Conservation (phyloP, 2,329 filamentous ascomycete species). For the Ramularia endophylla region DNA sequence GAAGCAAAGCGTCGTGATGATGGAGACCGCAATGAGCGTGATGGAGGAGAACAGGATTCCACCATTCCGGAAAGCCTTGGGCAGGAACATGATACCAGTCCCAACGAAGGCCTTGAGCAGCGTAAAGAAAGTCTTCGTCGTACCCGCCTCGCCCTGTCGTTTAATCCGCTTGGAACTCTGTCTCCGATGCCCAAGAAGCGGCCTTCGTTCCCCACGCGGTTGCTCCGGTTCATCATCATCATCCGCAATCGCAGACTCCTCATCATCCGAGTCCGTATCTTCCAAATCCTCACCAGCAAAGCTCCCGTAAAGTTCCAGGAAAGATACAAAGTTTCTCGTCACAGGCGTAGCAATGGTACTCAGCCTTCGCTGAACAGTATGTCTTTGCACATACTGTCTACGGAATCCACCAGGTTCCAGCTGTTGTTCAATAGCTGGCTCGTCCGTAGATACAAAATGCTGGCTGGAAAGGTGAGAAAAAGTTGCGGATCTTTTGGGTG, state of each 20-base stretch:
- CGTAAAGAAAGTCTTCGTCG: conserved; percentile 71
- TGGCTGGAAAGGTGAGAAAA: conserved; percentile 49
- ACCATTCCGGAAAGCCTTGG: conserved; percentile 73
- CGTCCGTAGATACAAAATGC: conserved; percentile 13
- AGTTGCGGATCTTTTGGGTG: conserved; percentile 53
- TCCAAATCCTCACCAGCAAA: conserved; percentile 68
- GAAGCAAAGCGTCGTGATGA: conserved; percentile 65
- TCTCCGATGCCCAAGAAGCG: conserved; percentile 51
- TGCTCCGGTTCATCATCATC: conserved; percentile 56
- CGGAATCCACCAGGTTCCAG: conserved; percentile 50
- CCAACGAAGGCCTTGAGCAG: conserved; percentile 73
- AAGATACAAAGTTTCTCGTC: conserved; percentile 67
- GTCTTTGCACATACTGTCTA: conserved; percentile 44
- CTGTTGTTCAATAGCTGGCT: conserved; percentile 40
- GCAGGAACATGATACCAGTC: conserved; percentile 76
- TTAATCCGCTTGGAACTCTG: conserved; percentile 44
- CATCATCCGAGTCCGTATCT: conserved; percentile 48
- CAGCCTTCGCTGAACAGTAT: conserved; percentile 38
- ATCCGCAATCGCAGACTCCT: conserved; percentile 48
- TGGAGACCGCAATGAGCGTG: conserved; percentile 59
- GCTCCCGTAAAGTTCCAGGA: conserved; percentile 67
- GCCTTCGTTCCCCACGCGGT: conserved; percentile 50
- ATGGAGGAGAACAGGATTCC: conserved; percentile 69
- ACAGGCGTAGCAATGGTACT: conserved; percentile 47
- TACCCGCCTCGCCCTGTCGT: conserved; percentile 57